phyloP scores from a whole-genome alignment of 306 rosid species.

The Cucumis hystrix region DNA sequence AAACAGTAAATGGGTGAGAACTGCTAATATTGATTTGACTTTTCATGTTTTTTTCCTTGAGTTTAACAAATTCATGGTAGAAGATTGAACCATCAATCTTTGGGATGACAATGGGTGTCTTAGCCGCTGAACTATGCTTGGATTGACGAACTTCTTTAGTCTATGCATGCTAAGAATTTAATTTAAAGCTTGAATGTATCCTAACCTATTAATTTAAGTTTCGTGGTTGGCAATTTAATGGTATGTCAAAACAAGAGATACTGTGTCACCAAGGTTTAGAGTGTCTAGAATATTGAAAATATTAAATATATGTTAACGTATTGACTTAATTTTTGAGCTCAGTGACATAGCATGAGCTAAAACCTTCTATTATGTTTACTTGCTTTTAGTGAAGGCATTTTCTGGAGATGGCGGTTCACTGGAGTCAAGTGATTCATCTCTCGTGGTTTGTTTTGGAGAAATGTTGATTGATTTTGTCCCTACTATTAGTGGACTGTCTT shows the following conservation, averaged over 20 bases:
- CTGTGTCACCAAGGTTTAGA: background rate
- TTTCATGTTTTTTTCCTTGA: background rate
- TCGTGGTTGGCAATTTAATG: background rate
- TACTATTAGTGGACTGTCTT: slow-evolving; percentile 56
- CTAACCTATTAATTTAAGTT: background rate
- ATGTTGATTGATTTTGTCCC: slow-evolving; percentile 97
- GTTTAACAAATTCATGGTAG: background rate
- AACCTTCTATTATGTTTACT: background rate
- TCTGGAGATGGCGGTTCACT: slow-evolving; percentile 30
- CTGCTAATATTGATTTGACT: background rate
- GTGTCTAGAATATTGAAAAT: background rate
- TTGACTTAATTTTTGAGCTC: background rate
- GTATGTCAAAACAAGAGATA: background rate
- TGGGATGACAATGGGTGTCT: background rate
- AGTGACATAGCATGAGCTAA: slow-evolving; percentile 4
- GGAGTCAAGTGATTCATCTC: slow-evolving; percentile 60
- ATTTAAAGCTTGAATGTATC: background rate
- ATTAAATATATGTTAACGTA: background rate
- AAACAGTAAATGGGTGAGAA: background rate
- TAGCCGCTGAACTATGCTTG: background rate
- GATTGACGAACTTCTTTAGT: background rate
- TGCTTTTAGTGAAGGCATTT: slow-evolving; percentile 42
- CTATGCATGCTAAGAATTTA: background rate
- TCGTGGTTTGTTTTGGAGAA: slow-evolving; percentile 90
- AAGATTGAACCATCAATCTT: background rate